Evolutionary conservation across 2,329 filamentous ascomycete genomes (phyloP).

Genomic region (Xylariaceae sp.): DNA sequence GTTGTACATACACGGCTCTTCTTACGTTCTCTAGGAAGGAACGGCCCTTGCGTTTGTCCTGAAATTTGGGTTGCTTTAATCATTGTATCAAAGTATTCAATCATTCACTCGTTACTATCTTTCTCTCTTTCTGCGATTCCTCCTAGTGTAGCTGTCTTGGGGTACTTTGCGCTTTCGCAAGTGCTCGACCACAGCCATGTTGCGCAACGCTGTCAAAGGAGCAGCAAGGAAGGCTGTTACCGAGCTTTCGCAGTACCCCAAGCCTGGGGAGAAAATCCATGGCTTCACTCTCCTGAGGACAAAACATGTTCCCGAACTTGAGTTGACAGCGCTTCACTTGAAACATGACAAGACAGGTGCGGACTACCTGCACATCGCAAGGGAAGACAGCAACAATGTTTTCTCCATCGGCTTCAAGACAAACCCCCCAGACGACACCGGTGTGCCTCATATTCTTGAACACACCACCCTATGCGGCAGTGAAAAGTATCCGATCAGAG

Average conservation of each 20-base stretch:
- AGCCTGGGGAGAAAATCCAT: constrained; percentile 78
- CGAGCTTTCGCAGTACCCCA: constrained; percentile 69
- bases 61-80: no score
- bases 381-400: constrained; percentile 97
- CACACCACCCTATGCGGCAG: constrained; percentile 96
- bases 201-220: constrained; percentile 44
- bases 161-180: constrained; percentile 2
- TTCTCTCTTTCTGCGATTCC: constrained; percentile 2
- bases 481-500: constrained; percentile 94
- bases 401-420: constrained; percentile 99
- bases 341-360: constrained; percentile 93
- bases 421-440: constrained; percentile 92
- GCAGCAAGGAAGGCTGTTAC: constrained; percentile 61
- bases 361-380: constrained; percentile 89
- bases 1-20: no score
- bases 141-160: neutral
- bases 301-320: constrained; percentile 90
- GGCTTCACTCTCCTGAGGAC: constrained; percentile 86
- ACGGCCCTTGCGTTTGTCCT: neutral
- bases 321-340: constrained; percentile 84
- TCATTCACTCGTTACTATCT: neutral
- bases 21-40: neutral
- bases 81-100: neutral
- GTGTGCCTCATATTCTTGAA: constrained; percentile 93
- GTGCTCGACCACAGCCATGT: constrained; percentile 34